Evolutionary conservation across 192 early-diverging fungal species (phyloP).

Genomic region (Tieghemiomyces parasiticus): DNA sequence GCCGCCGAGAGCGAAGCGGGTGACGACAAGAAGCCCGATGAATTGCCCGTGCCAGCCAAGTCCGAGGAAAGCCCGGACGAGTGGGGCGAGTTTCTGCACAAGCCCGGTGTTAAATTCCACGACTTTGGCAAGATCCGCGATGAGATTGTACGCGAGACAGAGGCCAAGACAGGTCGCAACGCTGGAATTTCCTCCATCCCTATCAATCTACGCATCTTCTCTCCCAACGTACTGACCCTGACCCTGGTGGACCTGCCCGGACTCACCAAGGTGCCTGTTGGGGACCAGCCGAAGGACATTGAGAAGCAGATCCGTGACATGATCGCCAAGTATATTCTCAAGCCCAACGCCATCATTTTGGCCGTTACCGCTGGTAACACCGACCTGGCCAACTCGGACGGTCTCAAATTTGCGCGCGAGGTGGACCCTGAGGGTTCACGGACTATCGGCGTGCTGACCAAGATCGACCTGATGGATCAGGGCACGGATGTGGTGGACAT

Average conservation of each 20-base stretch:
- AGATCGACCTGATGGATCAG: constrained; percentile 98
- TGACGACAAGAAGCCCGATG: neutral
- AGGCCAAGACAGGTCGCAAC: constrained; percentile 70
- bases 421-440: constrained; percentile 97
- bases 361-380: constrained; percentile 97
- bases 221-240: constrained; percentile 96
- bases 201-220: constrained; percentile 95
- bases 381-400: constrained; percentile 98
- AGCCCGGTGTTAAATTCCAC: constrained; percentile 91
- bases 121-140: constrained; percentile 96
- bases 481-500: constrained; percentile 99
- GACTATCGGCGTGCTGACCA: constrained; percentile 99
- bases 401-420: constrained; percentile 94
- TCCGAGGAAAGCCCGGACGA: constrained; percentile 54
- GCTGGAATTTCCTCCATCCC: constrained; percentile 85
- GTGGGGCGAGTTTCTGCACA: constrained; percentile 99
- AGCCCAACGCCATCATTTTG: constrained; percentile 95
- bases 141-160: constrained; percentile 89
- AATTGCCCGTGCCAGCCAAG: neutral
- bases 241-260: constrained; percentile 98
- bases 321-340: constrained; percentile 94
- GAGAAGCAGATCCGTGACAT: constrained; percentile 97
- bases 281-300: constrained; percentile 99
- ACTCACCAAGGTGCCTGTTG: constrained; percentile 97
- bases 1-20: constrained; percentile 9